Evolutionary conservation across 2,329 filamentous ascomycete species (phyloP).

Genomic region (Camillea tinctor): DNA sequence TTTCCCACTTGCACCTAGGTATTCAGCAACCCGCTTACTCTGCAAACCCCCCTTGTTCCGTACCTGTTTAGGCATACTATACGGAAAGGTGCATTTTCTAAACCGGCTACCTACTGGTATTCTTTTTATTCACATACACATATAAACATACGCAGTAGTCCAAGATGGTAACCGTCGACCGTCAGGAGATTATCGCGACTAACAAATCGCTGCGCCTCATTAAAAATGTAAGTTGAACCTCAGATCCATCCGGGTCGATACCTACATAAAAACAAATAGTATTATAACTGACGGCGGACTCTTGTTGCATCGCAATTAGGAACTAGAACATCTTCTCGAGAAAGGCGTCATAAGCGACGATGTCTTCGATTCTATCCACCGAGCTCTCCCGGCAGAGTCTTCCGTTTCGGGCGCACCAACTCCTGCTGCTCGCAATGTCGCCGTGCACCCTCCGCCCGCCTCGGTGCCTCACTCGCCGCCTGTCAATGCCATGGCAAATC

Average conservation of each 20-base stretch:
- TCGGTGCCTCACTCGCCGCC: constrained; percentile 21
- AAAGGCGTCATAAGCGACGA: constrained; percentile 73
- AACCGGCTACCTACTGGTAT: no score
- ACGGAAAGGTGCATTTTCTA: no score
- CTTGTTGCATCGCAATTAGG: constrained; percentile 52
- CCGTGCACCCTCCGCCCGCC: constrained; percentile 32
- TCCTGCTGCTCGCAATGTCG: constrained; percentile 34
- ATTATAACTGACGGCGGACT: constrained; percentile 4
- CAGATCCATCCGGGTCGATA: not conserved
- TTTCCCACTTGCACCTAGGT: no score
- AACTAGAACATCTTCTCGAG: constrained; percentile 87
- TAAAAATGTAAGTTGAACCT: constrained; percentile 70
- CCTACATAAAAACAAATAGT: not conserved
- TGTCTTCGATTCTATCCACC: constrained; percentile 72
- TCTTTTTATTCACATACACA: no score
- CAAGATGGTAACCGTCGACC: constrained; percentile 49
- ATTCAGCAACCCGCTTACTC: no score
- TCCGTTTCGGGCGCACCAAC: constrained; percentile 52
- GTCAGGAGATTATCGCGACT: constrained; percentile 63
- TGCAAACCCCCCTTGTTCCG: no score
- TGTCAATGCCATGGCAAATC: constrained; percentile 41
- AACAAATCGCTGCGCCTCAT: constrained; percentile 86
- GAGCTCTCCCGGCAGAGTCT: constrained; percentile 71
- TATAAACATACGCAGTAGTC: not conserved
- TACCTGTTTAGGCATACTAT: no score